Percentiles rank a stretch among this genome's conserved stretches.
Evolutionary conservation across 2,329 filamentous ascomycete genomes (phyloP).

Genomic region (Gyromitra esculenta): DNA sequence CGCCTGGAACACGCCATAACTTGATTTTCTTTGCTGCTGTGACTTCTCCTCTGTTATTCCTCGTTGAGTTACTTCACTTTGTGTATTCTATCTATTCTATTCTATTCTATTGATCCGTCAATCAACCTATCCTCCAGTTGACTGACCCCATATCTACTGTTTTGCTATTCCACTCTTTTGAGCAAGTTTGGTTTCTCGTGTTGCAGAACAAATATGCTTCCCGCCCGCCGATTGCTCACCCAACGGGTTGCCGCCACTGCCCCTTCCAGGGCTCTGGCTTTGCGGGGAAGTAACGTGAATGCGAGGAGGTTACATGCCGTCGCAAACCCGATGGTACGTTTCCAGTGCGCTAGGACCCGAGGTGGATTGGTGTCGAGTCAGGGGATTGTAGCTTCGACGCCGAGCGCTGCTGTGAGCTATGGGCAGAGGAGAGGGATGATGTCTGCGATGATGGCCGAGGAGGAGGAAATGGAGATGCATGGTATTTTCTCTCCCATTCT

Average conservation of each 20-base stretch:
- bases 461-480: conserved; percentile 24
- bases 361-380: conserved; percentile 8
- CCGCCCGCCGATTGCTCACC: conserved; percentile 31
- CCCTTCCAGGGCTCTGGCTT: conserved; percentile 18
- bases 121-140: not conserved
- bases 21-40: conserved; percentile 1
- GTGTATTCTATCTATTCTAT: not conserved
- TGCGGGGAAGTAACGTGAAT: not conserved
- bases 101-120: not conserved
- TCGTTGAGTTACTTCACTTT: not conserved
- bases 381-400: not conserved
- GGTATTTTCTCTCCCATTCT: conserved; percentile 19
- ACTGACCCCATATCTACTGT: not conserved
- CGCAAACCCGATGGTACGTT: conserved; percentile 8
- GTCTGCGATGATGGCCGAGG: conserved; percentile 41
- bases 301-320: conserved; percentile 13
- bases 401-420: conserved; percentile 21
- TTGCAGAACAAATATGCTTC: conserved; percentile 29
- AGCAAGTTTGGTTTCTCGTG: not conserved
- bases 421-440: conserved; percentile 45
- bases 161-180: not conserved
- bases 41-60: not conserved
- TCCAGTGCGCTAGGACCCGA: conserved; percentile 1
- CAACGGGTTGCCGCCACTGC: conserved; percentile 12
- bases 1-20: conserved; percentile 19